Base-by-base conservation (phyloP, 2,329 filamentous ascomycete species). In the Fusarium agapanthi region DNA sequence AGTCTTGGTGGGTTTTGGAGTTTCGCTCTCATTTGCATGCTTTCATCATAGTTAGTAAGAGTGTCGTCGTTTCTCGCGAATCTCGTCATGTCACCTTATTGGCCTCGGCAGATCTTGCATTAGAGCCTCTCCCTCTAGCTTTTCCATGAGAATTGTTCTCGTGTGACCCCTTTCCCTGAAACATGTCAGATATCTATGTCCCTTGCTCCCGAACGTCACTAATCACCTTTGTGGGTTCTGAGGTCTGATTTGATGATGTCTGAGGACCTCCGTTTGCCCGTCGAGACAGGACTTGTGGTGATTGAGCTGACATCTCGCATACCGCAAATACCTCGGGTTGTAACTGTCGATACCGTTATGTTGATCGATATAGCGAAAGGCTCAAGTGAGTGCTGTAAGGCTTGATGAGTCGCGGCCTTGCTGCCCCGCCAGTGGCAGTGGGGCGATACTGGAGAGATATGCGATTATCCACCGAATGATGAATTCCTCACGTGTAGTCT, bases 301-400 rank as follows among this genome's bases (percentile, higher is more conserved):
- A 69, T 68, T 78, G 75, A 61, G 77, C 72, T 71, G 81, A 81
- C 81, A 83, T 83, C 74, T 77, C 75, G 80, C 81, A 81, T 81
- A 71, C 77, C 78, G 75, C 54, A 74, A 54, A 62, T 40, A 61
- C 34, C 37, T 45, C 7, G 20, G 15, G 32, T 12, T 50, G 48
- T 58, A 30, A 63, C 47, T 58, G 68, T 65, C 61, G 64, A 66
- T 70, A 67, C 63, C 58, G 73, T 57, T 69, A 66, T 60, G 73
- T 43, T 38, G 28, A 35, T 60, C 61, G 68, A 68, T 74, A 59
- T 57, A 54, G 55, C 55, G 41, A 67, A 69, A 73, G 62, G 41
- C 65, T 63, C 37, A 48, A 58, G 59, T 64, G 65, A 61, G 54
- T 61, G 48, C 65, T 71, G 65, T 69, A 72, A 76, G 71, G 67